These are phyloP conservation scores for Rubia peregrina DNA, from an alignment of 305 asterid species.

Conservation along the genomic window DNA sequence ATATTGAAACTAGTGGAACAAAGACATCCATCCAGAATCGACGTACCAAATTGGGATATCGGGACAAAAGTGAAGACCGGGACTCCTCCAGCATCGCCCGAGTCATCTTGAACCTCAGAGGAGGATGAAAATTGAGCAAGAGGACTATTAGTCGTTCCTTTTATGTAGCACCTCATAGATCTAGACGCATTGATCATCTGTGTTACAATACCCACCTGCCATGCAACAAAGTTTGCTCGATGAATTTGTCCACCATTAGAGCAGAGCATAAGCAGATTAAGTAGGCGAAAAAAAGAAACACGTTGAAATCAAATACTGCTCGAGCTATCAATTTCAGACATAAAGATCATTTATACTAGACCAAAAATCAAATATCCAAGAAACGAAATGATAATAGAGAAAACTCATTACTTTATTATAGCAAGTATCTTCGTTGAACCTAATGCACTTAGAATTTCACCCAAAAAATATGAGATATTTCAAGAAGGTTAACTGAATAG, in stretches of 20 bases:
- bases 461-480: not conserved
- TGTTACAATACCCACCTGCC: conserved; percentile 44
- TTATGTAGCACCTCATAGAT: conserved; percentile 67
- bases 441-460: conserved; percentile 1
- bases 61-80: conserved; percentile 62
- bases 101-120: conserved; percentile 37
- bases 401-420: not conserved
- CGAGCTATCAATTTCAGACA: not conserved
- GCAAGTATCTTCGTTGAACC: not conserved
- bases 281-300: not conserved
- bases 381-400: not conserved
- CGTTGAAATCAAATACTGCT: not conserved
- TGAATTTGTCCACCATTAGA: conserved; percentile 1
- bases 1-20: conserved; percentile 1
- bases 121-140: conserved; percentile 54
- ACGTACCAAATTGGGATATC: conserved; percentile 59
- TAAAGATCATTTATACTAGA: not conserved
- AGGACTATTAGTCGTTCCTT: conserved; percentile 43
- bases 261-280: not conserved
- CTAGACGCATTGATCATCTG: conserved; percentile 45
- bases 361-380: not conserved
- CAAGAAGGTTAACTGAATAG: not conserved
- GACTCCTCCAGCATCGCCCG: conserved; percentile 66
- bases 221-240: not conserved
- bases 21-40: not conserved